phyloP scores from a whole-genome alignment of 345 rosid species.

The Syzygium aromaticum region DNA sequence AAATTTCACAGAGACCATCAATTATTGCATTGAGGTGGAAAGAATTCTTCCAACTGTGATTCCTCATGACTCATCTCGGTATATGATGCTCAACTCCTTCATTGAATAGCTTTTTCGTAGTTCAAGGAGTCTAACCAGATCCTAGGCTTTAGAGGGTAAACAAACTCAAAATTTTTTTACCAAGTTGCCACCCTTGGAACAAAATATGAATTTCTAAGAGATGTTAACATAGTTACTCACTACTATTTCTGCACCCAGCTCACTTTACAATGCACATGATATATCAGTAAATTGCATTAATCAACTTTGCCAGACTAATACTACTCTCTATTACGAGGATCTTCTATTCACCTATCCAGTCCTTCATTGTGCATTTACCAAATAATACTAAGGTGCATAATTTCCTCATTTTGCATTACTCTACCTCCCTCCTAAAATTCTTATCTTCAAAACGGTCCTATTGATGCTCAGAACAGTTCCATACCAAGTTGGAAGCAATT shows the following conservation, averaged over 20 bases:
- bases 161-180: not conserved
- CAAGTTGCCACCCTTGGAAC: not conserved
- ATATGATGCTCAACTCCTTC: not conserved
- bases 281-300: not conserved
- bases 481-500: not conserved
- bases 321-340: not conserved
- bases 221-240: not conserved
- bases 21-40: not conserved
- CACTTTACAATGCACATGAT: not conserved
- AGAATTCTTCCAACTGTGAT: not conserved
- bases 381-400: not conserved
- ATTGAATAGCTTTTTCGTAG: not conserved
- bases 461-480: not conserved
- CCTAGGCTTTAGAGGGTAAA: not conserved
- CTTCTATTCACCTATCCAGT: not conserved
- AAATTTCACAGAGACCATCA: not conserved
- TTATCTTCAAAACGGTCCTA: not conserved
- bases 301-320: not conserved
- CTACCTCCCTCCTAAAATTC: not conserved
- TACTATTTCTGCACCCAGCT: not conserved
- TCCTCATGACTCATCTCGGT: not conserved
- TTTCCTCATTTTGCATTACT: not conserved
- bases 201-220: not conserved
- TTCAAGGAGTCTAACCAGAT: not conserved
- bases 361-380: not conserved